Conservation (phyloP, 352 stramenopile species). For the Phytophthora aleatoria region DNA sequence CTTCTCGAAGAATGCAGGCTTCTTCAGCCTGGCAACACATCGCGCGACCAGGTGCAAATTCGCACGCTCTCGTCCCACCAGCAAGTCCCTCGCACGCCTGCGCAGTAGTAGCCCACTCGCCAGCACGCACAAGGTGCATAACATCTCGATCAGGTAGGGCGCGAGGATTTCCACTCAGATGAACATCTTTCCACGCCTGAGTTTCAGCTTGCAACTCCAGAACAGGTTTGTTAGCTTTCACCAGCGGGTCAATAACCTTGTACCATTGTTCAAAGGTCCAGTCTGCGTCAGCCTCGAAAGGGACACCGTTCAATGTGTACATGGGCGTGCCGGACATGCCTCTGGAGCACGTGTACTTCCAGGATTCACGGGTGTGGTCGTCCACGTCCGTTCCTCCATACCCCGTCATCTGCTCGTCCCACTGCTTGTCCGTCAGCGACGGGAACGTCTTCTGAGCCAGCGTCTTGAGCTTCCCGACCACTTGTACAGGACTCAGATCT, state of each 20-base stretch:
- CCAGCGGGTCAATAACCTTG: conserved; percentile 52
- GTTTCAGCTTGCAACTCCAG: conserved; percentile 42
- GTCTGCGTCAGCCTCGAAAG: conserved; percentile 67
- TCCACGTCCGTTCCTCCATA: conserved; percentile 78
- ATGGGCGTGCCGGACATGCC: conserved; percentile 75
- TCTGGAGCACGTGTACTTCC: conserved; percentile 85
- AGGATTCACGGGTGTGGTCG: conserved; percentile 57
- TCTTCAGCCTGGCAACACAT: conserved; percentile 81
- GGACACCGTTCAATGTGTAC: conserved; percentile 83
- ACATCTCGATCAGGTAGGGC: conserved; percentile 58
- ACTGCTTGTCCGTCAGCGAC: conserved; percentile 61
- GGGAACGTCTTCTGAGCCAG: conserved; percentile 76
- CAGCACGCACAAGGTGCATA: conserved; percentile 47
- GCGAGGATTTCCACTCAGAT: conserved; percentile 48
- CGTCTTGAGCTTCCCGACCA: conserved; percentile 57
- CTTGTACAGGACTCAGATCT: conserved; percentile 71
- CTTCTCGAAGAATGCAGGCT: conserved; percentile 65
- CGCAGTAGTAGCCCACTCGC: conserved; percentile 40
- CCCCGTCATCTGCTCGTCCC: conserved; percentile 73
- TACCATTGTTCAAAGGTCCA: conserved; percentile 77
- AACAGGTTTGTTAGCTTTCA: conserved; percentile 42
- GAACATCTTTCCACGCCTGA: conserved; percentile 52
- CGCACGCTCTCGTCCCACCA: conserved; percentile 55
- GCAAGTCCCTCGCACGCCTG: conserved; percentile 41
- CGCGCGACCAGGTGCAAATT: conserved; percentile 62